Base-by-base conservation (phyloP, 495 filamentous ascomycete genomes). In the Terfezia claveryi region DNA sequence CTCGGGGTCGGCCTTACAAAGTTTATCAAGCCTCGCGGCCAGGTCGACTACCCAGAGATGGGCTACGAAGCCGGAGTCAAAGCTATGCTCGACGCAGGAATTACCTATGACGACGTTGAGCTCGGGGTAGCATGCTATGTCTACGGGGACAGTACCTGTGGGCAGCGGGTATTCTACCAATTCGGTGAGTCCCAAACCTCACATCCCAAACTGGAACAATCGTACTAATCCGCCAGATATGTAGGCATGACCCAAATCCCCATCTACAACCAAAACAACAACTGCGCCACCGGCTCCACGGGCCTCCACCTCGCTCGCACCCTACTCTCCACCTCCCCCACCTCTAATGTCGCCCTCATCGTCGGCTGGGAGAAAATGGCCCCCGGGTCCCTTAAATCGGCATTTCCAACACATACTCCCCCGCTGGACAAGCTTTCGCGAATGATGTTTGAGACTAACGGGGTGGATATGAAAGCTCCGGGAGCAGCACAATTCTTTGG, bases 291-390 rank as follows among this genome's bases (percentile, higher is more conserved):
- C 1, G 91, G 91, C 2, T 83, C 79, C 0, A 94, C 91, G 0
- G 91, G 91, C 27, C 70, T 96, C 46, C 76, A 80, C 59, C 80
- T 96, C 79, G 91, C 78, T 4, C 75, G 87, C 36, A 83, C 79
- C 37, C 72, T 91, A 71, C 84, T 95, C 58, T 72, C 79, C 10
- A 72, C 83, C 62, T 87, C 87, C 23, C 16, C 2, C 14, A 81
- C 76, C 3, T 83, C 84, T 2, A 82, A 94, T 66, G 91, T 85
- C 62, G 78, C 91, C 5, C 70, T 98, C 41, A 87, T 95, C 8
- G 78, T 96, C 14, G 91, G 91, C 3, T 98, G 94, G 59, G 91
- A 98, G 74, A 95, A 94, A 77, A 98, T 98, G 91, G 84, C 77
- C 68, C 80, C 84, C 0, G 91, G 91, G n/a, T 81, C 77, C 59